These are phyloP conservation scores for Darksidea phi DNA, from an alignment of 495 filamentous ascomycete species.

Conservation along the genomic window DNA sequence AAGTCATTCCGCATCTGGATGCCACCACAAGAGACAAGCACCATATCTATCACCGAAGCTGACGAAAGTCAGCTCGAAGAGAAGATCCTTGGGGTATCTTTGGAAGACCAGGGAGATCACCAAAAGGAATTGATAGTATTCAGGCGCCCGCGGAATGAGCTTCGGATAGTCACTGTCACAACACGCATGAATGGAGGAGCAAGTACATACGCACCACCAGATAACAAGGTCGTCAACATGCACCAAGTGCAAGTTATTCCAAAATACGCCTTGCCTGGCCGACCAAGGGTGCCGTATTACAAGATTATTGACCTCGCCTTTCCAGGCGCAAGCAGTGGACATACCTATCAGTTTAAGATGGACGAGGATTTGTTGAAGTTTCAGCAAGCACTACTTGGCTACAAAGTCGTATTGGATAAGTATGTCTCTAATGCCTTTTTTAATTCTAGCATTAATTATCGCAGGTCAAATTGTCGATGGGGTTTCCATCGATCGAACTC, in stretches of 20 bases:
- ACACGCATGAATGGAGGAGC: not conserved
- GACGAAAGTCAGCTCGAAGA: not conserved
- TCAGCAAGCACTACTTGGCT: not conserved
- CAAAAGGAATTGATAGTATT: not conserved
- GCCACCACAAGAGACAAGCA: not conserved
- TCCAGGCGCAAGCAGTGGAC: not conserved
- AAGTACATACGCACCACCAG: not conserved
- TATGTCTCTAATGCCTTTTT: not conserved
- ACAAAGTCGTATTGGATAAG: not conserved
- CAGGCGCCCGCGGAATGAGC: not conserved
- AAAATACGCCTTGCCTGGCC: not conserved
- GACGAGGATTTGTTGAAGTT: not conserved
- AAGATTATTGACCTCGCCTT: not conserved
- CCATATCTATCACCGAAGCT: not conserved
- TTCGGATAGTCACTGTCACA: not conserved
- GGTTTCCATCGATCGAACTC: not conserved
- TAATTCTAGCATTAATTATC: not conserved
- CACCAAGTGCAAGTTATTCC: not conserved
- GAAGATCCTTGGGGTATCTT: not conserved
- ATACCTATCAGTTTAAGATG: slow-evolving; percentile 1
- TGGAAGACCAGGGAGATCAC: not conserved
- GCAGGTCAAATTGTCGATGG: not conserved
- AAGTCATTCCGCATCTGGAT: slow-evolving; percentile 1
- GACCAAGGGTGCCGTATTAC: not conserved
- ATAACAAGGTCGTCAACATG: not conserved